Percentiles rank a stretch among this genome's conserved stretches.
phyloP scores from a whole-genome alignment of 208 protist genomes.

The Porcisia hertigi region DNA sequence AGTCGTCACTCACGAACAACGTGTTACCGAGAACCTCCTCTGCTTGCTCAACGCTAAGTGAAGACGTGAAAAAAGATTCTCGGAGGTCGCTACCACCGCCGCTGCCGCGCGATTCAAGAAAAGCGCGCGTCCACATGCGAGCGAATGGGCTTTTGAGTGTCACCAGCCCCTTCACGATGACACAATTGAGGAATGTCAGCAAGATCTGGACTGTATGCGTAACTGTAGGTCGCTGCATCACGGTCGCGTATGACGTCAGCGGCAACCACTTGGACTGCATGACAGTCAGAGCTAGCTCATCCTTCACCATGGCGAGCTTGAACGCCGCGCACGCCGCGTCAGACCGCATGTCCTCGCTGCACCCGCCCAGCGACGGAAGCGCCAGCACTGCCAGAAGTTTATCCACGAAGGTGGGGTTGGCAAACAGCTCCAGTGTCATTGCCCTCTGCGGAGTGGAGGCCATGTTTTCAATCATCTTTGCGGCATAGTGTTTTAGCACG shows the following conservation, averaged over 20 bases:
- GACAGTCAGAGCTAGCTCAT: conserved; percentile 61
- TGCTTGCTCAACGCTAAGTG: conserved; percentile 22
- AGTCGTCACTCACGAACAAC: conserved; percentile 30
- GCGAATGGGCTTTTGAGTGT: conserved; percentile 52
- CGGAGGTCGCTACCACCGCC: conserved; percentile 18
- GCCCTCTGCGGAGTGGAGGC: conserved; percentile 58
- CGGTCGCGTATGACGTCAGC: conserved; percentile 39
- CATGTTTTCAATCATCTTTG: conserved; percentile 92
- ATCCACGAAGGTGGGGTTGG: conserved; percentile 53
- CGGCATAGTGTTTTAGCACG: conserved; percentile 86
- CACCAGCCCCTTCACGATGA: conserved; percentile 58
- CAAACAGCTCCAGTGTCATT: conserved; percentile 57
- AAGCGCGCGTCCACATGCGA: conserved; percentile 34
- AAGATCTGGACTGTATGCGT: conserved; percentile 75
- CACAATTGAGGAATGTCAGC: conserved; percentile 78
- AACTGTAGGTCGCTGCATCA: conserved; percentile 43
- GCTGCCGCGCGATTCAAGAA: conserved; percentile 25
- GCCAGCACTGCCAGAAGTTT: conserved; percentile 70
- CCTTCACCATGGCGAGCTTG: conserved; percentile 69
- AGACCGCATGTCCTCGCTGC: conserved; percentile 81
- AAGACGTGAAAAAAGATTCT: conserved; percentile 14
- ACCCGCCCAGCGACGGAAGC: conserved; percentile 37
- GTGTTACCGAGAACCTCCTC: conserved; percentile 26
- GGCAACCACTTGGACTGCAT: conserved; percentile 57
- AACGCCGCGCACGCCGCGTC: conserved; percentile 80